Conservation (phyloP, 2,329 filamentous ascomycete genomes). For the Phialocephala sp. region DNA sequence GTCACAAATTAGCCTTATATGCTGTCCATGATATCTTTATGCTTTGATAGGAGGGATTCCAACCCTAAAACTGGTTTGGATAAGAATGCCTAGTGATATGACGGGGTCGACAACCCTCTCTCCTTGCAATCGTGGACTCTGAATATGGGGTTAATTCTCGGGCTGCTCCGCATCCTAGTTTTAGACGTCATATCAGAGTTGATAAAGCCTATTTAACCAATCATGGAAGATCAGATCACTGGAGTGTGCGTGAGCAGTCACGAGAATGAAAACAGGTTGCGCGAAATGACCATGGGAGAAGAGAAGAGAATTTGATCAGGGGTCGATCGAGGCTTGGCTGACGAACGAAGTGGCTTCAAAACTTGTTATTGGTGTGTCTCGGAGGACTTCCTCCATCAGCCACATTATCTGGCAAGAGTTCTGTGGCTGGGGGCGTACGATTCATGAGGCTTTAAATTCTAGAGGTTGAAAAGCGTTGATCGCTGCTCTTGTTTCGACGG, state of each 20-base stretch:
- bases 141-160: background rate
- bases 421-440: conserved; percentile 18
- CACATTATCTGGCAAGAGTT: conserved; percentile 3
- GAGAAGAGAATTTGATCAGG: background rate
- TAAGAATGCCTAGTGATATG: conserved; percentile 9
- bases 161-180: conserved; percentile 8
- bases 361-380: conserved; percentile 11
- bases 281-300: background rate
- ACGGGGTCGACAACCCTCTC: conserved; percentile 4
- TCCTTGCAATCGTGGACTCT: conserved; percentile 3
- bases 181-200: conserved; percentile 24
- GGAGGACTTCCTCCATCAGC: conserved; percentile 15
- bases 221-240: background rate
- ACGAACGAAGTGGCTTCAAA: conserved; percentile 2
- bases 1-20: background rate
- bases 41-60: conserved; percentile 11
- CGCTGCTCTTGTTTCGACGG: background rate
- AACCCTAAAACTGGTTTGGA: conserved; percentile 18
- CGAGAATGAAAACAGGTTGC: conserved; percentile 16
- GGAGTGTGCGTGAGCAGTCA: background rate
- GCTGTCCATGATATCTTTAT: conserved; percentile 9
- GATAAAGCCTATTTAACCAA: conserved; percentile 10
- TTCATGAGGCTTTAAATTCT: conserved; percentile 1
- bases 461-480: background rate
- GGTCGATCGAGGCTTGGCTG: conserved; percentile 19